These are phyloP conservation scores for Cyanidioschyzon merolae DNA, from an alignment of 23 red algal genomes.

Conservation along the genomic window DNA sequence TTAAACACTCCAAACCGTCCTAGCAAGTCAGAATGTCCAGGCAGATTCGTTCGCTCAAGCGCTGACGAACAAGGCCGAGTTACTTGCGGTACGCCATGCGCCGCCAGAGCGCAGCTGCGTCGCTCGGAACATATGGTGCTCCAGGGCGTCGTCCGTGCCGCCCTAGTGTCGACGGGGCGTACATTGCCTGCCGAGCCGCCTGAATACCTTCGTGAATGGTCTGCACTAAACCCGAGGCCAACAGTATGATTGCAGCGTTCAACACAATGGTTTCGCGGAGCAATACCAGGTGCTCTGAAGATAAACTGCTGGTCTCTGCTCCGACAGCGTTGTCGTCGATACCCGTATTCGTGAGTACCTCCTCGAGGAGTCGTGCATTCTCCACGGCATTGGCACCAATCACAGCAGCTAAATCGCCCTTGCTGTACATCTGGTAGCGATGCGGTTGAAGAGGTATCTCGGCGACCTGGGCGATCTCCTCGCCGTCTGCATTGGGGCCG, in stretches of 20 bases:
- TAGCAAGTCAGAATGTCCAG: too few relatives aligned
- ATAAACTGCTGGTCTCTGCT: neutral
- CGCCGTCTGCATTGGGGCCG: neutral
- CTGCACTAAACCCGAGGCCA: neutral
- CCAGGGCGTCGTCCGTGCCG: too few relatives aligned
- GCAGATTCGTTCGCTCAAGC: too few relatives aligned
- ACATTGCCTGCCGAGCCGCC: neutral
- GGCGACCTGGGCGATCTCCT: neutral
- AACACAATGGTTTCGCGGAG: neutral
- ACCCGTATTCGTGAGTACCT: neutral
- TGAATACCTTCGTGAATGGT: conserved; percentile 3
- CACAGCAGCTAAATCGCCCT: neutral
- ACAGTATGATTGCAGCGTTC: neutral
- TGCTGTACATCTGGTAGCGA: neutral
- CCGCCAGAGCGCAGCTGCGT: neutral
- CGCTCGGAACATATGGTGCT: neutral
- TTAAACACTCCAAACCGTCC: too few relatives aligned
- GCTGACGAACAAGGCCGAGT: too few relatives aligned
- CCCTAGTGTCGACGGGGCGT: neutral
- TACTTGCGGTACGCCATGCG: too few relatives aligned
- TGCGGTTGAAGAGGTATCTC: neutral
- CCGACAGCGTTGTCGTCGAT: neutral
- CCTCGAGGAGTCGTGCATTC: neutral
- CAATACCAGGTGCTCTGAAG: neutral
- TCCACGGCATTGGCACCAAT: neutral